These are phyloP conservation scores for Candida silvicultrix DNA, from an alignment of 805 yeast genomes.

Conservation along the genomic window DNA sequence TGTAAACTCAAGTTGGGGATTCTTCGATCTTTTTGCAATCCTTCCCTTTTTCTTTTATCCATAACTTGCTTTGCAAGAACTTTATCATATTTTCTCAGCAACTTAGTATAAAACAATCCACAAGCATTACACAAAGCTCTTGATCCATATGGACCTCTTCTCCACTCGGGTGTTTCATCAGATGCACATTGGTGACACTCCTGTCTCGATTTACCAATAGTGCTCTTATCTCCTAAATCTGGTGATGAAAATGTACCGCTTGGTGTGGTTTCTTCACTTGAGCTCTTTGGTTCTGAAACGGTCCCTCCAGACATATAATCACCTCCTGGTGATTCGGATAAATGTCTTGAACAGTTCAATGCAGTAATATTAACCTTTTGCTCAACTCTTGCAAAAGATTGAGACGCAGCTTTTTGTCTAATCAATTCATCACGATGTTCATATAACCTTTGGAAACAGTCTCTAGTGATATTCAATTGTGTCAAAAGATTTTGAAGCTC, in stretches of 20 bases:
- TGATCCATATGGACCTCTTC: not conserved
- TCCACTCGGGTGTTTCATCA: not conserved
- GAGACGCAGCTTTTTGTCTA: not conserved
- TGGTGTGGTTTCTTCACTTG: not conserved
- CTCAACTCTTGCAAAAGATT: not conserved
- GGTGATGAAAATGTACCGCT: not conserved
- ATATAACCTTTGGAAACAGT: not conserved
- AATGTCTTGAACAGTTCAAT: no score
- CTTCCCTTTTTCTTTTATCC: not conserved
- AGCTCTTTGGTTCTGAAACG: not conserved
- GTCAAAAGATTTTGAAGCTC: not conserved
- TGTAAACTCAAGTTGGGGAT: not conserved
- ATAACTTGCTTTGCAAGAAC: not conserved
- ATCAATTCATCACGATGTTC: not conserved
- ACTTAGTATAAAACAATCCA: not conserved
- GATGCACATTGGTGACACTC: not conserved
- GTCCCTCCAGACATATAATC: not conserved
- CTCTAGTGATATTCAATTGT: not conserved
- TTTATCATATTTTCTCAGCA: not conserved
- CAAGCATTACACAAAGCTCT: not conserved
- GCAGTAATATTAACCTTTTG: no score
- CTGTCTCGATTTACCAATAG: not conserved
- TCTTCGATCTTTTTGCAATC: not conserved
- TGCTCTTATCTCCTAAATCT: not conserved
- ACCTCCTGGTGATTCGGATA: not conserved